Evolutionary conservation across 202 grass and related monocot genomes (phyloP), one percentile per base, ranked within the genome.

Genomic region (Carex arenaria): DNA sequence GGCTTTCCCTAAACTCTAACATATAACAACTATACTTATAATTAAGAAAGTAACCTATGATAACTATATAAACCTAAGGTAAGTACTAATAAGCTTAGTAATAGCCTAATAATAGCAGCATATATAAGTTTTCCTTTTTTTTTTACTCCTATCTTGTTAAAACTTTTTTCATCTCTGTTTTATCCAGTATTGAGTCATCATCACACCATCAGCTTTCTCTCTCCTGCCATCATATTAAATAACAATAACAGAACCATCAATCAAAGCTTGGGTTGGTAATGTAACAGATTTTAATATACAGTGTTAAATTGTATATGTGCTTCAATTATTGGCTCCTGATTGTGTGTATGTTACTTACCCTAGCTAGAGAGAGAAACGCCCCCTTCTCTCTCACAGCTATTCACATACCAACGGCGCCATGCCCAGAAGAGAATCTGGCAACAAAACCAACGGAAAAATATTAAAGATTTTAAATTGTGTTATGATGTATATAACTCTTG

Each of bases 371-470:
- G 73, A 78, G 74, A 78, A 78, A 19, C 53, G 59, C 73, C 52
- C 4, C 32, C 76, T 10, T 4, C 6, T 67, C 80, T 13, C 63
- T 54, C 26, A 49, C 49, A 32, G 70, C 52, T 90, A 88, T 92
- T 94, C 87, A 95, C 89, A 95, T 84, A 34, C 93, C 90, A 80
- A 95, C 86, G 53, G 90, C 85, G 72, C 89, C 90, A 88, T 89
- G 89, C 65, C 83, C 84, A 82, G 90, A 87, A n/a, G 89, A 89
- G 80, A 91, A 84, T 85, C 93, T 96, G 74, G 54, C 31, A 78
- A 60, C 30, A 75, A 80, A 49, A 71, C 83, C 32, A 60, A 40
- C 28, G 51, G 40, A 66, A 49, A 76, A 62, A 57, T 80, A 18
- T 31, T 84, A 73, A 81, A 82, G 72, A 71, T 11, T 62, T 52